These are phyloP conservation scores for Tuctoria greenei DNA, from an alignment of 176 grass and related monocot species.

Conservation along the genomic window DNA sequence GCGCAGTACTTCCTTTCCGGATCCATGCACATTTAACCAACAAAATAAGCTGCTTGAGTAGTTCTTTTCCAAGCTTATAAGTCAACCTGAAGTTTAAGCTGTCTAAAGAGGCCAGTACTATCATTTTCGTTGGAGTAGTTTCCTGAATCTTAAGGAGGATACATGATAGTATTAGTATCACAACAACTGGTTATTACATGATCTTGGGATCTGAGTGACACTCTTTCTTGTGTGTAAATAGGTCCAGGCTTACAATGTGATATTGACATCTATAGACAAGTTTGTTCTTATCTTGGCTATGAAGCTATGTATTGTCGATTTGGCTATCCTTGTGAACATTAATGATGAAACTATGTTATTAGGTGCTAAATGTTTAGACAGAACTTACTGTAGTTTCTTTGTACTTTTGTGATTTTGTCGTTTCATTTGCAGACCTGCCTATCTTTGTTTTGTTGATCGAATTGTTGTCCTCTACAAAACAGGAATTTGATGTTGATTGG, in stretches of 20 bases:
- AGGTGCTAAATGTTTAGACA: background rate
- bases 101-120: background rate
- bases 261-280: background rate
- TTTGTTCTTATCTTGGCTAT: slow-evolving; percentile 21
- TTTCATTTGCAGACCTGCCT: slow-evolving; percentile 9
- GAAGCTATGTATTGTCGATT: background rate
- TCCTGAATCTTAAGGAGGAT: background rate
- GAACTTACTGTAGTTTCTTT: background rate
- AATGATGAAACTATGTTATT: slow-evolving; percentile 13
- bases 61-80: background rate
- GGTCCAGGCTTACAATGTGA: background rate
- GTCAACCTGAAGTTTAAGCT: slow-evolving; percentile 1
- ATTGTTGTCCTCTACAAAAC: slow-evolving; percentile 29
- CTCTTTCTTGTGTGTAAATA: slow-evolving; percentile 6
- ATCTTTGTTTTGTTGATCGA: slow-evolving; percentile 26
- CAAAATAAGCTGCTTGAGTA: background rate
- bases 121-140: background rate
- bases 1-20: background rate
- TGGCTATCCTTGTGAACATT: background rate
- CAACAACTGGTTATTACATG: slow-evolving; percentile 8
- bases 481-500: slow-evolving; percentile 96
- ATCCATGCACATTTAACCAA: background rate
- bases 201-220: background rate
- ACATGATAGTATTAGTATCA: slow-evolving; percentile 1
- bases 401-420: background rate